Percentiles rank a stretch among this genome's conserved stretches.
phyloP scores from a whole-genome alignment of 352 stramenopile genomes.

The Pythium aristosporum region DNA sequence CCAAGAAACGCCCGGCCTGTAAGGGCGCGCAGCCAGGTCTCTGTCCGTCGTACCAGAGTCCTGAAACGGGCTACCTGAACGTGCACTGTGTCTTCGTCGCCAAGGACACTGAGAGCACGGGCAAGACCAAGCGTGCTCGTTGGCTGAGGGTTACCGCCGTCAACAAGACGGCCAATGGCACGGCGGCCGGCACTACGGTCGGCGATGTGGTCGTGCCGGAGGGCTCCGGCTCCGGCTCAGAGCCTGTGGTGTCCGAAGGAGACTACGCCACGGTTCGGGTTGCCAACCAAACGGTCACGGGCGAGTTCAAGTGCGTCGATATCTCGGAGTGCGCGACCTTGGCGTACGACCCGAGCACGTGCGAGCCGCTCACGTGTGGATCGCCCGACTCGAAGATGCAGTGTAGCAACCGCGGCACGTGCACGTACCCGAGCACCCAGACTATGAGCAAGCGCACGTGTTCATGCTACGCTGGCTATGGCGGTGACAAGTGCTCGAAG shows the following conservation, averaged over 20 bases:
- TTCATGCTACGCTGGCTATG: constrained; percentile 41
- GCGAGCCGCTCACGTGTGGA: constrained; percentile 35
- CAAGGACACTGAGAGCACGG: constrained; percentile 41
- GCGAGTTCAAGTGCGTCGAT: constrained; percentile 43
- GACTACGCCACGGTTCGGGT: constrained; percentile 57
- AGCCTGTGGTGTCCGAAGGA: constrained; percentile 27
- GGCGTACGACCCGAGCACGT: constrained; percentile 36
- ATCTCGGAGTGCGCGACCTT: constrained; percentile 41
- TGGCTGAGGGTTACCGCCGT: constrained; percentile 25
- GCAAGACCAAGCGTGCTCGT: constrained; percentile 10
- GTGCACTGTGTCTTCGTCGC: constrained; percentile 81
- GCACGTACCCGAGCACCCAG: constrained; percentile 36
- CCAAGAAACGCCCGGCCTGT: constrained; percentile 66
- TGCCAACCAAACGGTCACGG: constrained; percentile 46
- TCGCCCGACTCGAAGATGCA: constrained; percentile 23
- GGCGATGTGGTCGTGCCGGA: constrained; percentile 16
- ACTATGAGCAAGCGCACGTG: constrained; percentile 33
- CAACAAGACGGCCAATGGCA: constrained; percentile 12
- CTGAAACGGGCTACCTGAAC: constrained; percentile 72
- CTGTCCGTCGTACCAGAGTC: constrained; percentile 77
- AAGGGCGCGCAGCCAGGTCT: constrained; percentile 67
- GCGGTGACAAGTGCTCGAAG: constrained; percentile 43
- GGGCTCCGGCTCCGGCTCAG: not conserved
- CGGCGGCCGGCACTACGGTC: not conserved
- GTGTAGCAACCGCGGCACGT: constrained; percentile 49